Evolutionary conservation across 1,139 yeast genomes (phyloP).

Genomic region (Saccharomyces hybrid): DNA sequence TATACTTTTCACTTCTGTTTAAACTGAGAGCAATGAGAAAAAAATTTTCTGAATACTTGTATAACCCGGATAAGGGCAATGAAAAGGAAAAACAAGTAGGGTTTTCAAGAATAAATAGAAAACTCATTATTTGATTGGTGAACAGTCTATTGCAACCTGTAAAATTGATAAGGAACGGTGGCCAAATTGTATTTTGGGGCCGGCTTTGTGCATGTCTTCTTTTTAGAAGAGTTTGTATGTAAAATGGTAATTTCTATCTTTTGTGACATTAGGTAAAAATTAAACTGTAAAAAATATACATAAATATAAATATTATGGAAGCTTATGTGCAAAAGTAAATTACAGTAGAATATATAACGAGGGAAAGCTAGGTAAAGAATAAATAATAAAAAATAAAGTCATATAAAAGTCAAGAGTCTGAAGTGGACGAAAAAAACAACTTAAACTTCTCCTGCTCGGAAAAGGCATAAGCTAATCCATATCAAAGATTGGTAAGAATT

Average conservation of each 20-base stretch:
- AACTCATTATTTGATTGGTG: background rate
- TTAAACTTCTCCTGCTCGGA: too few species aligned
- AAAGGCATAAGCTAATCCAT: constrained; percentile 5
- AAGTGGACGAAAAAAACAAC: too few species aligned
- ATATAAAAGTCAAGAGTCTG: background rate
- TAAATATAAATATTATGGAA: background rate
- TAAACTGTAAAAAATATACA: background rate
- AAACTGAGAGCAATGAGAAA: too few species aligned
- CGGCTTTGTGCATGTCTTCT: too few species aligned
- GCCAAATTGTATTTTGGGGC: too few species aligned
- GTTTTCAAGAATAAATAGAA: background rate
- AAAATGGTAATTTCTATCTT: background rate
- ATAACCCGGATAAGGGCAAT: background rate
- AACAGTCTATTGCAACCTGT: background rate
- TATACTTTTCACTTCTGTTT: background rate
- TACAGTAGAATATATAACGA: background rate
- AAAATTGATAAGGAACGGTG: background rate
- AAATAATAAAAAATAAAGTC: background rate
- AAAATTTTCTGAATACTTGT: background rate
- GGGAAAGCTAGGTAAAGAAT: background rate
- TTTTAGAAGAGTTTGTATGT: too few species aligned
- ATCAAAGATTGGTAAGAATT: constrained; percentile 61
- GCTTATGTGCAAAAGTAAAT: background rate
- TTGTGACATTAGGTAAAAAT: background rate
- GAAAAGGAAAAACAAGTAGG: background rate